Evolutionary conservation across 345 rosid genomes (phyloP), one percentile per base, ranked within the genome.

Genomic region (Dipteronia dyeriana): DNA sequence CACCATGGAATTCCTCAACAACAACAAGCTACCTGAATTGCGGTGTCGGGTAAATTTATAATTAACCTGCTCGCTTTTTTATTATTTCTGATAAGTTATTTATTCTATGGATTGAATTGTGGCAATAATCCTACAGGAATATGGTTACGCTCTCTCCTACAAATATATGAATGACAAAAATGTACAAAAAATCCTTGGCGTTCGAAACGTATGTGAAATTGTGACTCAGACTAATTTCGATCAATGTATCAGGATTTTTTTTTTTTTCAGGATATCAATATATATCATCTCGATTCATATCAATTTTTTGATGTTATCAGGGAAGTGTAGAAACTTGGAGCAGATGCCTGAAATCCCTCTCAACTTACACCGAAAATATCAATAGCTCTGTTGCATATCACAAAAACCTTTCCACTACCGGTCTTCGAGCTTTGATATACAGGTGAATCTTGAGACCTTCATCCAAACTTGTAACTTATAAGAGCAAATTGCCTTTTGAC

Each of bases 381-480:
- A 19, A 49, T 22, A 82, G 82, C 39, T 5, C 72, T 20, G 5
- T 82, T 61, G 70, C 68, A n/a, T 73, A 76, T 70, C 87, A 85
- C 1, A 77, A 78, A 66, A 79, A 82, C 38, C 80, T 82, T 56
- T n/a, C 83, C 3, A 31, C 47, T 4, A 85, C 85, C 2, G 85
- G 87, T 19, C 82, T 82, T 71, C 76, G 87, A 39, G 87, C 85
- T 63, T 61, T 85, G n/a, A 75, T 78, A 54, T 85, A 82, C 76
- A 80, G 82, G 85, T 85, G 68, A 70, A 17, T 31, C 64, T 14
- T 51, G 16, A 7, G 7, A 19, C 39, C 70, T 12, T 47, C 14
- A 11, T 38, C 70, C 22, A 19, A n/a, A n/a, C n/a, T n/a, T n/a
- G n/a, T n/a, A 20, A 38, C 22, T 0, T 34, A 66, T 0, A 70